phyloP scores from a whole-genome alignment of 495 filamentous ascomycete genomes.

The Baudoinia panamericana region DNA sequence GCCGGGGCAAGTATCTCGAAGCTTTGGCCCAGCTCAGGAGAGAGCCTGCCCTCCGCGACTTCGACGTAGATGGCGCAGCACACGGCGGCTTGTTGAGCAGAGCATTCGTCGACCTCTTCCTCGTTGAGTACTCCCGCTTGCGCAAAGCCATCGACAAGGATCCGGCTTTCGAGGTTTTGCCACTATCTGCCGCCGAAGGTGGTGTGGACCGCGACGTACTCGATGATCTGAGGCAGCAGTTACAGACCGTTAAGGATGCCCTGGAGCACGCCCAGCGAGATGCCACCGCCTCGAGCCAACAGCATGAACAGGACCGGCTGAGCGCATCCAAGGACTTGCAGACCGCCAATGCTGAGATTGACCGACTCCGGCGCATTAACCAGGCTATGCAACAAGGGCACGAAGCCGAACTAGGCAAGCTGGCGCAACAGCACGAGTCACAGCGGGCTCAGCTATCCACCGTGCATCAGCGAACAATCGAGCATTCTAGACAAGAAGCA shows the following conservation, averaged over 20 bases:
- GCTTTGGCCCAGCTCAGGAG: conserved; percentile 65
- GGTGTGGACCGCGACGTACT: conserved; percentile 37
- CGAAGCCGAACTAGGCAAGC: conserved; percentile 39
- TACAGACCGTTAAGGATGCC: conserved; percentile 56
- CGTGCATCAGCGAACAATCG: conserved; percentile 19
- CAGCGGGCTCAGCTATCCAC: conserved; percentile 25
- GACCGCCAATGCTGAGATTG: conserved; percentile 47
- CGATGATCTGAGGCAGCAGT: conserved; percentile 64
- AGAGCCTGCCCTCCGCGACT: conserved; percentile 76
- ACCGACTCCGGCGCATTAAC: conserved; percentile 52
- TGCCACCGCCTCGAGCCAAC: conserved; percentile 44
- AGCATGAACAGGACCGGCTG: conserved; percentile 64
- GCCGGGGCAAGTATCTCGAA: conserved; percentile 80
- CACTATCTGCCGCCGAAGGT: conserved; percentile 31
- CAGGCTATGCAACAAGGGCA: conserved; percentile 60
- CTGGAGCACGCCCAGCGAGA: conserved; percentile 57
- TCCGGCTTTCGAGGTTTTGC: conserved; percentile 67
- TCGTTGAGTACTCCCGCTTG: conserved; percentile 84
- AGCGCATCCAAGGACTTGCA: conserved; percentile 65
- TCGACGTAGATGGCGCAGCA: conserved; percentile 51
- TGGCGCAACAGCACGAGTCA: conserved; percentile 34
- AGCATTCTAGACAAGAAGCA: conserved; percentile 1
- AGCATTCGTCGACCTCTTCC: conserved; percentile 84
- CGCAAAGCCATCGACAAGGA: conserved; percentile 82
- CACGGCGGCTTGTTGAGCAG: conserved; percentile 53